Conservation (phyloP, 192 early-diverging fungal species). For the Entomortierella parvispora region DNA sequence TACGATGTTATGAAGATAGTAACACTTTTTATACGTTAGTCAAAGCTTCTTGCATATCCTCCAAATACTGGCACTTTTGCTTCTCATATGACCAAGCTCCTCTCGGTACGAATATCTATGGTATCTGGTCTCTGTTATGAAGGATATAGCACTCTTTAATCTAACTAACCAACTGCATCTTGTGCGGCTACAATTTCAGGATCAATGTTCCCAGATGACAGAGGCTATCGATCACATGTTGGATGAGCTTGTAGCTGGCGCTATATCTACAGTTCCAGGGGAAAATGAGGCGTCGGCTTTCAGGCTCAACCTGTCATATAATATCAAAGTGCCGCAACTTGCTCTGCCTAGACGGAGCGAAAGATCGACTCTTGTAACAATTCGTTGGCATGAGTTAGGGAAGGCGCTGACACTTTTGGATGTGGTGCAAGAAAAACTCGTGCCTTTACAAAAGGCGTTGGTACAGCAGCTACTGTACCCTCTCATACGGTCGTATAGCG, state of each 20-base stretch:
- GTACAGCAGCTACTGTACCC: constrained; percentile 25
- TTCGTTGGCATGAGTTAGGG: constrained; percentile 40
- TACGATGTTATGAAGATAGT: no score
- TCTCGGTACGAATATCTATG: constrained; percentile 18
- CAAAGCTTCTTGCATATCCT: constrained; percentile 27
- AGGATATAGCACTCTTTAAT: neutral
- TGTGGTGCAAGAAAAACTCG: constrained; percentile 23
- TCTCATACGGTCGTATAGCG: constrained; percentile 16
- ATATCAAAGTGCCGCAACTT: constrained; percentile 31
- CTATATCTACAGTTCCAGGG: constrained; percentile 7
- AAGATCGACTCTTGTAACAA: constrained; percentile 16
- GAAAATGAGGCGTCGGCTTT: neutral
- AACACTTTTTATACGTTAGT: constrained; percentile 2
- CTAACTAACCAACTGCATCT: neutral
- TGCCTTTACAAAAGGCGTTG: constrained; percentile 25
- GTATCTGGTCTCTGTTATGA: neutral
- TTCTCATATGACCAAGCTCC: constrained; percentile 22
- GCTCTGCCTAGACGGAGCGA: constrained; percentile 13
- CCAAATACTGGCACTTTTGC: constrained; percentile 37
- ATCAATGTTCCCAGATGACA: constrained; percentile 38
- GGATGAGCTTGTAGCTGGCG: constrained; percentile 31
- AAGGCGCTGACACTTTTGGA: constrained; percentile 28
- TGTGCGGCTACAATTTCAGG: constrained; percentile 3
- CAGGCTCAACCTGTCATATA: constrained; percentile 18
- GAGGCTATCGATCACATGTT: constrained; percentile 44